Evolutionary conservation across 2,329 filamentous ascomycete genomes (phyloP).

Genomic region (Geosmithia putterillii): DNA sequence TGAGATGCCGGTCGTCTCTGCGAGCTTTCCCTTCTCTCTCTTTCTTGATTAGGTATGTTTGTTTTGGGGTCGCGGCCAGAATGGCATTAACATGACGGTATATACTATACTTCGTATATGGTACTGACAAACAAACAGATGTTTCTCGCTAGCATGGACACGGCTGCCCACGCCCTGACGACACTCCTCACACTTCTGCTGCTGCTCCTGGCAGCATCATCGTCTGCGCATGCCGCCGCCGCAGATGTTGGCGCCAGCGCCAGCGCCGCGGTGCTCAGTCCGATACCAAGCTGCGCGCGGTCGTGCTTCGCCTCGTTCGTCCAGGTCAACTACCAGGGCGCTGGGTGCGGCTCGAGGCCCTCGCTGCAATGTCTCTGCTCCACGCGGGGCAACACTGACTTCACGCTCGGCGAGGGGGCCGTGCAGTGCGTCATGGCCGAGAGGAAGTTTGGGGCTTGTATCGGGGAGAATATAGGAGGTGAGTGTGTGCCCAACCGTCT

Average conservation of each 20-base stretch:
- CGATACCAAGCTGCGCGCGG: constrained; percentile 46
- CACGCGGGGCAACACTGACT: constrained; percentile 43
- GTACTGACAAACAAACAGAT: constrained; percentile 20
- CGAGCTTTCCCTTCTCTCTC: constrained; percentile 6
- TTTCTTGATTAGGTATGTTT: constrained; percentile 8
- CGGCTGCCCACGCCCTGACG: constrained; percentile 12
- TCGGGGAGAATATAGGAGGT: constrained; percentile 25
- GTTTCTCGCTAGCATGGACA: constrained; percentile 30
- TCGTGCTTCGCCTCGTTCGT: constrained; percentile 53
- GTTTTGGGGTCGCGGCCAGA: not conserved
- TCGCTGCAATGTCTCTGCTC: constrained; percentile 54
- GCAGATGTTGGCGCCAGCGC: too few species aligned
- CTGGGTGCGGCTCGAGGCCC: constrained; percentile 32
- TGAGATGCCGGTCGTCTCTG: constrained; percentile 24
- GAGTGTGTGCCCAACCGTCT: too few species aligned
- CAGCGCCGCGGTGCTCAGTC: constrained; percentile 17
- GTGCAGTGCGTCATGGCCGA: constrained; percentile 53
- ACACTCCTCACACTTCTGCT: constrained; percentile 8
- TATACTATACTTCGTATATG: not conserved
- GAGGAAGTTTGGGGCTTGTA: constrained; percentile 36
- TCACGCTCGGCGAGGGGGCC: constrained; percentile 60
- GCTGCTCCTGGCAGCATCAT: not conserved
- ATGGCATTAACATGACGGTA: not conserved
- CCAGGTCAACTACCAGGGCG: constrained; percentile 39
- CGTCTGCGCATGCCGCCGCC: not conserved